Evolutionary conservation across 805 yeast species (phyloP).

Genomic region (Blastobotrys peoriensis): DNA sequence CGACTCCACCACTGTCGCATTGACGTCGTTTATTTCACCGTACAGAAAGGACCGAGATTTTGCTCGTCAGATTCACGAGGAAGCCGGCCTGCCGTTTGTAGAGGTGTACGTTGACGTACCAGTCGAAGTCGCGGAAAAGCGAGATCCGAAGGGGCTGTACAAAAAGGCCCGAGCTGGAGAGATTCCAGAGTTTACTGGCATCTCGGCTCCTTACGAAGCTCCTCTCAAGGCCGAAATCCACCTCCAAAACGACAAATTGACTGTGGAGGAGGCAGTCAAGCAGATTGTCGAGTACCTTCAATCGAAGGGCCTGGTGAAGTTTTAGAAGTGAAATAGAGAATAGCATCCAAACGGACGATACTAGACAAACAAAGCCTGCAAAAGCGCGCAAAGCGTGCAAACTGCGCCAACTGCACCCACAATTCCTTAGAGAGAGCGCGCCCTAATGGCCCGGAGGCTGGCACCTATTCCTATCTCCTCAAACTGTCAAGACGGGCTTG

Average conservation of each 20-base stretch:
- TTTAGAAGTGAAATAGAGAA: not conserved
- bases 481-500: conserved; percentile 84
- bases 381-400: too few species aligned
- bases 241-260: conserved; percentile 60
- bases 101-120: conserved; percentile 95
- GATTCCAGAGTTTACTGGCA: conserved; percentile 92
- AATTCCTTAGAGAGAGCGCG: too few species aligned
- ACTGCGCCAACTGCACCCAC: too few species aligned
- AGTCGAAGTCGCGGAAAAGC: conserved; percentile 86
- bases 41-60: conserved; percentile 76
- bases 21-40: conserved; percentile 92
- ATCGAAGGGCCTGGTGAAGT: conserved; percentile 10
- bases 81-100: conserved; percentile 70
- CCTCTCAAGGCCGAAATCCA: conserved; percentile 82
- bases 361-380: too few species aligned
- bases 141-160: conserved; percentile 96
- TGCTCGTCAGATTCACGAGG: conserved; percentile 80
- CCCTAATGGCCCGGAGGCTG: too few species aligned
- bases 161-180: conserved; percentile 95
- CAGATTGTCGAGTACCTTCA: conserved; percentile 54
- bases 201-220: conserved; percentile 92
- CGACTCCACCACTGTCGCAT: conserved; percentile 80
- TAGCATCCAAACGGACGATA: too few species aligned
- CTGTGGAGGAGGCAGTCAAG: conserved; percentile 77
- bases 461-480: too few species aligned